These are phyloP conservation scores for Talaromyces sp. DNA, from an alignment of 2,329 filamentous ascomycete species.

Conservation along the genomic window DNA sequence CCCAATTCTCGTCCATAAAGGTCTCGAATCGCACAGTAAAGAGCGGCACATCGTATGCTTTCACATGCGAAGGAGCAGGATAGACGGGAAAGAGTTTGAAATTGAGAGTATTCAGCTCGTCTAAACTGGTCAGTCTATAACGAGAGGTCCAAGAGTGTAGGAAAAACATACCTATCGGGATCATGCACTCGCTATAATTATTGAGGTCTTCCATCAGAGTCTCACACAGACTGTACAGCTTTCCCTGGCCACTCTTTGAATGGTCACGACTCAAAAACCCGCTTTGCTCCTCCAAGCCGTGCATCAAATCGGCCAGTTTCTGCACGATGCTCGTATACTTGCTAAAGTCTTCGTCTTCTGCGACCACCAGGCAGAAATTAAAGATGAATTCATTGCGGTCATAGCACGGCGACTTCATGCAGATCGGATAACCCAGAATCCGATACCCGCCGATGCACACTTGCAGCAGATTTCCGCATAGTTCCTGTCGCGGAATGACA, in stretches of 20 bases:
- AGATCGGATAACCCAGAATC: conserved; percentile 83
- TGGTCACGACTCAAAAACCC: conserved; percentile 60
- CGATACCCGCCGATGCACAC: conserved; percentile 70
- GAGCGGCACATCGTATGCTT: conserved; percentile 87
- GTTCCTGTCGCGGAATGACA: conserved; percentile 89
- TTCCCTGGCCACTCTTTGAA: conserved; percentile 42
- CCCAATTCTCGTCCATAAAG: conserved; percentile 52
- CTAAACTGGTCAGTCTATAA: conserved; percentile 38
- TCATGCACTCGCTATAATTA: conserved; percentile 98
- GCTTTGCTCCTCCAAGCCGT: conserved; percentile 86
- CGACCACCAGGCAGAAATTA: conserved; percentile 86
- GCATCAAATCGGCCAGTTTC: conserved; percentile 78
- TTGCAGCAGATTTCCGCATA: conserved; percentile 81
- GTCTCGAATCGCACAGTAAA: conserved; percentile 53
- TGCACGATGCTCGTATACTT: conserved; percentile 81
- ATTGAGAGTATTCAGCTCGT: conserved; percentile 90
- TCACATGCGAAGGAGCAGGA: conserved; percentile 68
- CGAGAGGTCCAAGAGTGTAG: background rate
- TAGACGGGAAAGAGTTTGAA: conserved; percentile 91
- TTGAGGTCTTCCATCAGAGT: conserved; percentile 89
- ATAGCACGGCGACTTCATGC: conserved; percentile 76
- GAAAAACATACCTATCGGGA: conserved; percentile 68
- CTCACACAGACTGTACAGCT: conserved; percentile 68
- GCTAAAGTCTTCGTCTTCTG: conserved; percentile 63
- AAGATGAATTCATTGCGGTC: conserved; percentile 96